Evolutionary conservation across 164 flowering plant genomes (phyloP), one percentile per base, ranked within the genome.

Genomic region (Kalanchoe fedtschenkoi): DNA sequence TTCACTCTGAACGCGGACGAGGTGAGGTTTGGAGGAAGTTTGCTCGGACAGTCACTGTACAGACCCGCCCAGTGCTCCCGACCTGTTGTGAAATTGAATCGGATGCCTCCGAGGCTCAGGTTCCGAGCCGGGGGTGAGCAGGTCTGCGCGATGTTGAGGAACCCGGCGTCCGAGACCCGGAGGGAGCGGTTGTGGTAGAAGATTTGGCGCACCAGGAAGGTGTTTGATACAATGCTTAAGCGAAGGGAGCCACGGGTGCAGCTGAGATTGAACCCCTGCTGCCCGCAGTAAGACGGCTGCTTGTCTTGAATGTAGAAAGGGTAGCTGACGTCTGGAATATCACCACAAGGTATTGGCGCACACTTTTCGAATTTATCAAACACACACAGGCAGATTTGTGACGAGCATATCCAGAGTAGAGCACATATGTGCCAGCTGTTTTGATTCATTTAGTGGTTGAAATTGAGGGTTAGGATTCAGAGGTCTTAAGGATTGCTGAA

Each of bases 211-310:
- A 82, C 38, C 32, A 61, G 56, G 54, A 59, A 78, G 6, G 62
- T 34, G 62, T 35, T 58, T 4, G 34, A 47, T 29, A 58, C 33
- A 0, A 78, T 2, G 13, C 32, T 43, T 54, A 82, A 64, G 4
- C 67, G 16, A 24, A 81, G 67, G 6, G 29, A 56, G 53, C 65
- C 68, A 1, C 65, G 28, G 19, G 42, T 30, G 74, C 87, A 82
- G 10, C 70, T 60, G 66, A 82, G 37, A 8, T 29, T 33, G 66
- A 78, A 82, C 6, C 77, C 77, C 19, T 74, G 79, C 58, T 60
- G 69, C n/a, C 87, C 82, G 46, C 87, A 82, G 56, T 26, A 70
- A 11, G 68, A 10, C 19, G 66, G 30, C 62, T 74, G 82, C 26
- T 17, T 13, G 37, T 57, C 65, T 21, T 19, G 4, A 56, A 80